These are phyloP conservation scores for Blakeslea trispora DNA, from an alignment of 371 early-diverging fungal genomes.

Conservation along the genomic window DNA sequence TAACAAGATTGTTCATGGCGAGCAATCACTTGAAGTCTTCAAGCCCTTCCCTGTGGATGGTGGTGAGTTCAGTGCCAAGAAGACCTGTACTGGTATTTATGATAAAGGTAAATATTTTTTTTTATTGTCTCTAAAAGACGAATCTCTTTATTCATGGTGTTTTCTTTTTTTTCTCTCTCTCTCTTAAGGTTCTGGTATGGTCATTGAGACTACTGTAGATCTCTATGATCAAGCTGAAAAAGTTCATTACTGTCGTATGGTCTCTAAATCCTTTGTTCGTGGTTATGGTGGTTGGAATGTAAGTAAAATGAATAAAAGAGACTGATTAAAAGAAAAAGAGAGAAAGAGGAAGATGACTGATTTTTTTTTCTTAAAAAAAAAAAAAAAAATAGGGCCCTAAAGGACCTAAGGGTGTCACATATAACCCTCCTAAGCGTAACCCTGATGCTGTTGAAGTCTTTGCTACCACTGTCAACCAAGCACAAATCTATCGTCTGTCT, in stretches of 20 bases:
- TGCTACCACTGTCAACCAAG: constrained; percentile 56
- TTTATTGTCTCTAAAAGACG: no score
- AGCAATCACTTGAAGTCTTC: constrained; percentile 64
- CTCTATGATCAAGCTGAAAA: constrained; percentile 46
- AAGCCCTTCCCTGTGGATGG: constrained; percentile 61
- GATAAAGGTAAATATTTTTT: constrained; percentile 70
- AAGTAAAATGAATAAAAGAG: no score
- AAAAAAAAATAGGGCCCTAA: constrained; percentile 68
- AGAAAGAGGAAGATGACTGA: no score
- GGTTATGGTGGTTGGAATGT: constrained; percentile 65
- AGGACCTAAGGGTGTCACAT: constrained; percentile 55
- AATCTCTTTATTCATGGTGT: no score
- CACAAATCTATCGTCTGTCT: constrained; percentile 70
- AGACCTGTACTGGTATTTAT: constrained; percentile 58
- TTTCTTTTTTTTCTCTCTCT: no score
- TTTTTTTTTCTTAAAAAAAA: neutral
- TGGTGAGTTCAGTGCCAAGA: constrained; percentile 59
- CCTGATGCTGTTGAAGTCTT: constrained; percentile 61
- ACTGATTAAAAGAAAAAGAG: no score
- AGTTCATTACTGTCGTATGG: constrained; percentile 56
- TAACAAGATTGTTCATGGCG: constrained; percentile 76
- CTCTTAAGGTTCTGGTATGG: constrained; percentile 28
- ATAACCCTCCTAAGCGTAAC: constrained; percentile 57
- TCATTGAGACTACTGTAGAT: constrained; percentile 39
- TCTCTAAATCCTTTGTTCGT: constrained; percentile 57